These are phyloP conservation scores for Hortiboletus flavorubellus DNA, from an alignment of 768 basidiomycete genomes.

Conservation along the genomic window DNA sequence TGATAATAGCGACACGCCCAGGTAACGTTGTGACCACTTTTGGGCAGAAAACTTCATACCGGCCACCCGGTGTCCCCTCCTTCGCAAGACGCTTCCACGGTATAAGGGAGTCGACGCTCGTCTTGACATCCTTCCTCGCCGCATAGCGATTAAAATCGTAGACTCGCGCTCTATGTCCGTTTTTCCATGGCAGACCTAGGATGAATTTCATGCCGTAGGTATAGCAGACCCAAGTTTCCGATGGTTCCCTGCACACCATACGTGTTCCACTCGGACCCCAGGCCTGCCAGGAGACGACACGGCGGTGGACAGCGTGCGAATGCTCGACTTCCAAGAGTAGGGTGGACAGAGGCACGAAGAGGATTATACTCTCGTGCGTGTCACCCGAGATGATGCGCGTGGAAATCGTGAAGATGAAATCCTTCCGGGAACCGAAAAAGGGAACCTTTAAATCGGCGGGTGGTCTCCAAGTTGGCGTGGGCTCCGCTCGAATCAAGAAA, in stretches of 20 bases:
- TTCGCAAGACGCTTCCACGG: constrained; percentile 19
- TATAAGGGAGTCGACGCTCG: constrained; percentile 3
- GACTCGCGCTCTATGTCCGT: constrained; percentile 18
- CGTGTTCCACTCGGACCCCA: constrained; percentile 34
- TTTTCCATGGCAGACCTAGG: constrained; percentile 22
- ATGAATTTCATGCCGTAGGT: constrained; percentile 35
- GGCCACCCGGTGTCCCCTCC: constrained; percentile 5
- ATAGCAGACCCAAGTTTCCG: constrained; percentile 36
- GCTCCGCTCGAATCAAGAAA: constrained; percentile 34
- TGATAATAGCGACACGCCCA: constrained; percentile 22
- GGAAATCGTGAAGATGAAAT: constrained; percentile 34
- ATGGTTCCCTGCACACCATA: constrained; percentile 26
- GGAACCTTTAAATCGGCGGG: constrained; percentile 11
- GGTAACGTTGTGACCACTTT: constrained; percentile 28
- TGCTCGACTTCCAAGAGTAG: constrained; percentile 24
- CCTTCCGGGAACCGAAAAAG: constrained; percentile 21
- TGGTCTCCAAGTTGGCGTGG: constrained; percentile 27
- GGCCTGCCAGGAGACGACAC: constrained; percentile 22
- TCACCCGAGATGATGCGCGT: constrained; percentile 13
- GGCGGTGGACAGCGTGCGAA: constrained; percentile 2
- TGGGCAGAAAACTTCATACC: constrained; percentile 17
- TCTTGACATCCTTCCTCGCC: constrained; percentile 12
- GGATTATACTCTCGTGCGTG: constrained; percentile 15
- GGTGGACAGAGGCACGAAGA: constrained; percentile 33
- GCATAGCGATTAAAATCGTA: constrained; percentile 35